Conservation (phyloP, 345 rosid species). For the Aegle marmelos region DNA sequence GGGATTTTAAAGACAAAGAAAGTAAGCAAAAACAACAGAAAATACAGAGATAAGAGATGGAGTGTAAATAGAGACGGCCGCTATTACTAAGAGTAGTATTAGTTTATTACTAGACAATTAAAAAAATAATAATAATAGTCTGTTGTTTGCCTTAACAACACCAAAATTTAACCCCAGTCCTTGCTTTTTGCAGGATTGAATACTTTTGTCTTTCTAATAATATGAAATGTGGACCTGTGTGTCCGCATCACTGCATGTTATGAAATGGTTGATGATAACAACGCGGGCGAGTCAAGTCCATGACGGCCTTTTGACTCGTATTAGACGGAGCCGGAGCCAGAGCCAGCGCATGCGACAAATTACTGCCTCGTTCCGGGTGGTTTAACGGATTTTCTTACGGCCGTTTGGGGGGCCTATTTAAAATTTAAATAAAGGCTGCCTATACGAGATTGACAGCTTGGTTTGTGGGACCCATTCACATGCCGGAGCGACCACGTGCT, state of each 20-base stretch:
- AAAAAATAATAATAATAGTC: not conserved
- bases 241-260: no score
- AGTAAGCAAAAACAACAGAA: constrained; percentile 1
- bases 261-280: no score
- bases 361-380: not conserved
- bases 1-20: constrained; percentile 8
- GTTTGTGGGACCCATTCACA: not conserved
- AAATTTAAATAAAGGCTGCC: not conserved
- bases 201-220: not conserved
- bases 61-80: constrained; percentile 6
- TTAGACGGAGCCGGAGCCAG: constrained; percentile 17
- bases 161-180: not conserved
- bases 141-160: not conserved
- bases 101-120: not conserved
- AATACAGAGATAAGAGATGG: not conserved
- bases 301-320: constrained; percentile 7
- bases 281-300: not conserved
- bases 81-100: not conserved
- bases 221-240: not conserved
- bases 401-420: not conserved
- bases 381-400: constrained; percentile 24
- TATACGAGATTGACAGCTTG: not conserved
- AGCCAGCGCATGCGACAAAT: constrained; percentile 23
- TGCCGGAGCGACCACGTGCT: not conserved
- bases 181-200: not conserved